phyloP scores from a whole-genome alignment of 2,329 filamentous ascomycete species.

The Botrytis fabae region DNA sequence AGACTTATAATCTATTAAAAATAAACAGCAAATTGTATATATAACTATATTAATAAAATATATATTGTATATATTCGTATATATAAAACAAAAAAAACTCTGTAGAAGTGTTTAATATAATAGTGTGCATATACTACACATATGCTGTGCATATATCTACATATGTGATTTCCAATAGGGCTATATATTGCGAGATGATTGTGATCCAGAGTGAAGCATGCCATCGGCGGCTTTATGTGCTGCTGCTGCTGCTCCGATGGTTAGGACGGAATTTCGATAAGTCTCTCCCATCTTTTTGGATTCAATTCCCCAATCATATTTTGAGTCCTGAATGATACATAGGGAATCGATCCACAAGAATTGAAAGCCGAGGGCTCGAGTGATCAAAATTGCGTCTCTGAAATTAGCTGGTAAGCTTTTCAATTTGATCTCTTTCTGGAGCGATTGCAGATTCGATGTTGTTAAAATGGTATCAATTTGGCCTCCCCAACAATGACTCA shows the following conservation, averaged over 20 bases:
- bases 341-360: not conserved
- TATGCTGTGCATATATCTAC: too few relatives aligned
- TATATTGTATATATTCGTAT: too few relatives aligned
- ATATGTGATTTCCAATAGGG: too few relatives aligned
- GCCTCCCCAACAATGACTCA: not conserved
- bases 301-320: not conserved
- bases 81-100: too few relatives aligned
- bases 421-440: not conserved
- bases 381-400: not conserved
- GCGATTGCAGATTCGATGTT: not conserved
- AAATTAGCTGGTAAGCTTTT: not conserved
- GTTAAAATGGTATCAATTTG: not conserved
- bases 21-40: too few relatives aligned
- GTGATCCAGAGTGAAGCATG: not conserved
- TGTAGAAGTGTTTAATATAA: too few relatives aligned
- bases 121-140: too few relatives aligned
- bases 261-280: not conserved
- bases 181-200: fast-evolving
- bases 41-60: too few relatives aligned
- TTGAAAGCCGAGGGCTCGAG: not conserved
- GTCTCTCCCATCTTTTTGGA: not conserved
- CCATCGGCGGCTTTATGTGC: not conserved
- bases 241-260: not conserved
- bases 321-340: not conserved
- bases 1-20: too few relatives aligned